Evolutionary conservation across 306 rosid genomes (phyloP), one percentile per base, ranked within the genome.

Genomic region (Boehmeria nivea): DNA sequence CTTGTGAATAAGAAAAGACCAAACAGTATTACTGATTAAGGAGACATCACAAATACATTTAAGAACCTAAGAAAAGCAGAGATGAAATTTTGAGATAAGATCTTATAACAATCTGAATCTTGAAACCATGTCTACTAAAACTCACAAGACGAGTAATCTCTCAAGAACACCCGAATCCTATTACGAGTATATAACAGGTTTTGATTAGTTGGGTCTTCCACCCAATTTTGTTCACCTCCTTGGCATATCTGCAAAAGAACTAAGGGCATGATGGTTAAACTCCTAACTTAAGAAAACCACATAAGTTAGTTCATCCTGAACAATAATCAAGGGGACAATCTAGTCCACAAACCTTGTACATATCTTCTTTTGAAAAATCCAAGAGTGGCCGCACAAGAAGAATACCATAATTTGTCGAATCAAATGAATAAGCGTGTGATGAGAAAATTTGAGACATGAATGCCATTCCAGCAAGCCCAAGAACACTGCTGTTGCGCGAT

Each of bases 391-490:
- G 80, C 71, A 85, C 91, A 60, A 91, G 84, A 69, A 87, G 86
- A 63, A 85, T 62, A 14, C 89, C 77, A 34, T 39, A 64, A 59
- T 75, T 75, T 59, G 57, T 66, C 18, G 73, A 69, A 42, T 27
- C 28, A 43, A 39, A 39, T 43, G 74, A 65, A 66, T 68, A 72
- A 9, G 60, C 46, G 59, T 81, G 66, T 7, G 68, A 45, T 58
- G 89, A 78, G 79, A 87, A 91, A 72, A 78, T 81, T 66, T 83
- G 89, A 72, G 96, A 84, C 33, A 81, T 66, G 54, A 84, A 87
- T 59, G 95, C 89, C 82, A 78, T 87, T 75, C 96, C 96, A 36
- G 99, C 95, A 62, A 91, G 99, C 77, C 99, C 99, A 81, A 91
- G 93, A 65, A 91, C 84, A 37, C 96, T 79, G 24, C 95, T 91